These are phyloP conservation scores for Westerdykella ornata DNA, from an alignment of 2,329 filamentous ascomycete species.

Conservation along the genomic window DNA sequence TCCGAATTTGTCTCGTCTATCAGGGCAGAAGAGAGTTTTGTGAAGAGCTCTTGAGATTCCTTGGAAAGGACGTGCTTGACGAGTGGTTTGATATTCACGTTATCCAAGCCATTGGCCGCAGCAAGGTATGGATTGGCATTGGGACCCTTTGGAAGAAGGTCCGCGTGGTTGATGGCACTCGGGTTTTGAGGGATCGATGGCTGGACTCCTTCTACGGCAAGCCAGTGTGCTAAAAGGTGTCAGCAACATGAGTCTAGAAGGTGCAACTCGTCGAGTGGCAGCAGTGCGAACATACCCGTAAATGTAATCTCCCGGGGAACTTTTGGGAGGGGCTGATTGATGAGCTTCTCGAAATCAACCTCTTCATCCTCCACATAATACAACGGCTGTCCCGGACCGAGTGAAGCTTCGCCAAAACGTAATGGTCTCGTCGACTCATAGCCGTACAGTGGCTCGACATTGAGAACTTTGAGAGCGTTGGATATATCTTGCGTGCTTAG, in stretches of 20 bases:
- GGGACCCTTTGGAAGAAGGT: conserved; percentile 82
- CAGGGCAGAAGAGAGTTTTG: conserved; percentile 84
- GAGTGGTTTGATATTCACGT: conserved; percentile 74
- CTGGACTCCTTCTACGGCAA: conserved; percentile 94
- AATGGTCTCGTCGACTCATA: conserved; percentile 89
- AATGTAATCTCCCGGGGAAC: conserved; percentile 89
- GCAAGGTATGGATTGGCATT: conserved; percentile 80
- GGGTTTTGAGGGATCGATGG: conserved; percentile 96
- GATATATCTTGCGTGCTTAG: conserved; percentile 85
- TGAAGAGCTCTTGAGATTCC: conserved; percentile 93
- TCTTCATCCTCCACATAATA: conserved; percentile 99
- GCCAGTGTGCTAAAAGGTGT: conserved; percentile 70
- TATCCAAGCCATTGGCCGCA: conserved; percentile 76
- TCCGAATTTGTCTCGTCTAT: conserved; percentile 84
- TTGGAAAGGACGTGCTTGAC: conserved; percentile 96
- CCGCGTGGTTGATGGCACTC: conserved; percentile 75
- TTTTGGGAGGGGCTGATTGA: conserved; percentile 91
- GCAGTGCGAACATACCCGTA: conserved; percentile 56
- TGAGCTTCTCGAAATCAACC: conserved; percentile 97
- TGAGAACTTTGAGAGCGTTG: conserved; percentile 74
- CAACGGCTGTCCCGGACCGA: conserved; percentile 87
- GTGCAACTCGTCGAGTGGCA: not conserved
- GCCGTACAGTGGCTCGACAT: conserved; percentile 91
- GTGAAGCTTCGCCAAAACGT: conserved; percentile 84
- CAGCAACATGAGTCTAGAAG: conserved; percentile 8